Percentiles rank a stretch among this genome's conserved stretches.
Evolutionary conservation across 1,139 yeast species (phyloP).

Genomic region (Hemisphaericaspora xylofermentans): DNA sequence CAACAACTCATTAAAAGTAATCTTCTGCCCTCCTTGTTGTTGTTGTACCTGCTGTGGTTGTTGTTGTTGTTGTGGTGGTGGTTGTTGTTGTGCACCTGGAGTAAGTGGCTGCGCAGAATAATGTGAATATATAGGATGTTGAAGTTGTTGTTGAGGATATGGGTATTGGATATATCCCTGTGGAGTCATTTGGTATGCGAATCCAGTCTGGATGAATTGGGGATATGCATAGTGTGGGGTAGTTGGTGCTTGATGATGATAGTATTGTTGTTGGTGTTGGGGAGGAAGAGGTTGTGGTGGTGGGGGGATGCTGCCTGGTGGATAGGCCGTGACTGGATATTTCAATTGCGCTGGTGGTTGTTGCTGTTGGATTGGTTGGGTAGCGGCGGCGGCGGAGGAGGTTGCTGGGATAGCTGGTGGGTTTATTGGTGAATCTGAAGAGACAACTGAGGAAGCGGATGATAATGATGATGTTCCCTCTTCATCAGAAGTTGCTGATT

Average conservation of each 20-base stretch:
- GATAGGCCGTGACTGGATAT: constrained; percentile 32
- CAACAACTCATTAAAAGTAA: constrained; percentile 42
- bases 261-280: constrained; percentile 9
- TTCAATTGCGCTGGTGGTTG: constrained; percentile 19
- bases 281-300: constrained; percentile 4
- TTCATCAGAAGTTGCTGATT: constrained; percentile 6
- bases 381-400: not conserved
- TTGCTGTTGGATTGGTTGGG: constrained; percentile 2
- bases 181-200: constrained; percentile 30
- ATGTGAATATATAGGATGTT: constrained; percentile 10
- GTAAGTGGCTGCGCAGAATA: constrained; percentile 5
- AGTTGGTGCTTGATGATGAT: no score
- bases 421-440: constrained; percentile 8
- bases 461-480: constrained; percentile 6
- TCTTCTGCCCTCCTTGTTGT: constrained; percentile 32
- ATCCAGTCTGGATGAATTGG: constrained; percentile 25
- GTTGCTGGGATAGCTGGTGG: constrained; percentile 7
- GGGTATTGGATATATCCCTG: constrained; percentile 29
- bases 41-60: constrained; percentile 8
- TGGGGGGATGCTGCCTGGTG: constrained; percentile 17
- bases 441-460: constrained; percentile 10
- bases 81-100: constrained; percentile 10
- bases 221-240: constrained; percentile 14
- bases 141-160: constrained; percentile 6
- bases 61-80: constrained; percentile 10